Base-by-base conservation (phyloP, 2,329 filamentous ascomycete species). In the Zasmidium angulare region DNA sequence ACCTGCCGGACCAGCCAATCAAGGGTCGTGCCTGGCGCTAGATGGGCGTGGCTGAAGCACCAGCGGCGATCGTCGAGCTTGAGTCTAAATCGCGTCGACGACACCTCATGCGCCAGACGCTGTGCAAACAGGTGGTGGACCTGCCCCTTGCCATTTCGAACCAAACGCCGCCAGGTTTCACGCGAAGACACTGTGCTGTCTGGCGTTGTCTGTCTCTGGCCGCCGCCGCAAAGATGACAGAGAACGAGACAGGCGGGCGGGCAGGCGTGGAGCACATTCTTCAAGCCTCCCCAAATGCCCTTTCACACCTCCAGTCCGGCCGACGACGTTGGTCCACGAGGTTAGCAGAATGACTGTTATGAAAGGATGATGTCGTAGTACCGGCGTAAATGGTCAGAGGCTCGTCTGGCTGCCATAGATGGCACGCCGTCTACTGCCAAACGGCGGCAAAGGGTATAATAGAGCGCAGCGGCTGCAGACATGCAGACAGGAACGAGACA, bases 271-370 rank as follows among this genome's bases (percentile, higher is more conserved):
- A 46, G 59, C 57, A 58, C 63, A 63, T 65, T 65, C 63, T 58
- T 60, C 19, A 31, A 48, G 50, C 55, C 50, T 50, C 47, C 36
- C 26, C 24, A 40, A 49, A 36, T 50, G 29, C 50, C 29, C 29
- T 29, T 49, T 51, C 56, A 40, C 36, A 43, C 50, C 26, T 52
- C 51, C 56, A 61, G 53, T 22, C 31, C 22, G 26, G n/a, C 26
- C 11, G 4, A 46, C 19, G 47, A 50, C 55, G 57, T 55, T 62
- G 60, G 62, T 56, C 47, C 64, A 60, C 53, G 59, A 59, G 64
- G 64, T 60, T 63, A 60, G 50, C 20, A 58, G 51, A 58, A 66
- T 66, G 64, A 63, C 53, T 43, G 36, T 55, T 53, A 56, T 56
- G 64, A 64, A 63, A 63, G 60, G 60, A 59, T 26, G 58, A 48